phyloP scores from a whole-genome alignment of 192 early-diverging fungal genomes.

The Coemansia sp. region DNA sequence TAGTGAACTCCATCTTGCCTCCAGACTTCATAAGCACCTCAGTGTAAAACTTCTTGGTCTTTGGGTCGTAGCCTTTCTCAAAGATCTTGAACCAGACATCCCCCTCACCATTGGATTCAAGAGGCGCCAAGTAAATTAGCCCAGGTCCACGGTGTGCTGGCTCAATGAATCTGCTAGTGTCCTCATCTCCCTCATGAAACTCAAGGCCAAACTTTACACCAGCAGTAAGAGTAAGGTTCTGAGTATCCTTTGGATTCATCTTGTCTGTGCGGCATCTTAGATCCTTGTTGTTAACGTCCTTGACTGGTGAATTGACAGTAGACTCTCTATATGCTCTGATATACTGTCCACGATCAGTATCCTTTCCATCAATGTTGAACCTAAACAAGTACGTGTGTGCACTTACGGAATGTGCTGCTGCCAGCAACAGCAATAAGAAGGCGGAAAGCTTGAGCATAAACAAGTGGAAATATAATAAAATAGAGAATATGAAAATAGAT shows the following conservation, averaged over 20 bases:
- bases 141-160: conserved; percentile 23
- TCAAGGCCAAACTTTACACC: not conserved
- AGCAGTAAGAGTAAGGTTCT: not conserved
- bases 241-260: not conserved
- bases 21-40: conserved; percentile 6
- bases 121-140: conserved; percentile 11
- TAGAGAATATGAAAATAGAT: not conserved
- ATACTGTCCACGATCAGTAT: not conserved
- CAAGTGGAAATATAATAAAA: not conserved
- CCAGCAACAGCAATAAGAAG: not conserved
- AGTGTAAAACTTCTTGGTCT: conserved; percentile 11
- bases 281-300: not conserved
- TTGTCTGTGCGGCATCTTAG: conserved; percentile 5
- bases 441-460: not conserved
- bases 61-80: conserved; percentile 11
- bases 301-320: conserved; percentile 1
- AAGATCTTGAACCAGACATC: conserved; percentile 27
- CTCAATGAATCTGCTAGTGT: conserved; percentile 6
- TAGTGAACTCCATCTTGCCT: conserved; percentile 16
- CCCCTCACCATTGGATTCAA: conserved; percentile 4
- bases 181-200: conserved; percentile 3
- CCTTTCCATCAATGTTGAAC: not conserved
- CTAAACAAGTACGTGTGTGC: conserved; percentile 1
- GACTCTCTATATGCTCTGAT: not conserved
- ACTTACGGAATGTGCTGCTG: not conserved